Conservation (phyloP, 495 filamentous ascomycete species). For the Aspergillus taichungensis region DNA sequence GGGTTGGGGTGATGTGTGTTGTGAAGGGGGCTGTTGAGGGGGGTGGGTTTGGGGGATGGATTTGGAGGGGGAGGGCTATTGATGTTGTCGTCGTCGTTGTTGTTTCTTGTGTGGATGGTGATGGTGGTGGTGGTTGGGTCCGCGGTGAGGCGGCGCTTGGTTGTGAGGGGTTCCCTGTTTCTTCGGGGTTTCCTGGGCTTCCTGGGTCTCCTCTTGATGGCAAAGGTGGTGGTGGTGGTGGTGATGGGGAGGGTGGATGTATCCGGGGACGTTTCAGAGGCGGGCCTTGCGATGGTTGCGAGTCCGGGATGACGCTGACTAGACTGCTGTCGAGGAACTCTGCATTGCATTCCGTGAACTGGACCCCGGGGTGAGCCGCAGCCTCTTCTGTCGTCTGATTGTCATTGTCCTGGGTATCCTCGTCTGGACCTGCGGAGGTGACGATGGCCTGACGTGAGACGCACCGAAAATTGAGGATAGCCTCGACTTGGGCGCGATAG, state of each 20-base stretch:
- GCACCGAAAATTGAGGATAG: slow-evolving; percentile 51
- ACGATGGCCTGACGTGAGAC: slow-evolving; percentile 19
- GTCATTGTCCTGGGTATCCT: not conserved
- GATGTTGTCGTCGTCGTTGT: no score
- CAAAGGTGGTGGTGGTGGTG: no score
- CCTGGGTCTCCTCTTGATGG: no score
- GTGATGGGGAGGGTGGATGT: no score
- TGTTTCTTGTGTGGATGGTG: slow-evolving; percentile 2
- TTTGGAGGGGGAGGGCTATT: slow-evolving; percentile 23
- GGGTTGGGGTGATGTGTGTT: slow-evolving; percentile 46
- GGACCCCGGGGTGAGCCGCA: no score
- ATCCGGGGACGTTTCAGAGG: no score
- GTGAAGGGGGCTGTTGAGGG: slow-evolving; percentile 30
- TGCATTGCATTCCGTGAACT: not conserved
- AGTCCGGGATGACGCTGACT: slow-evolving; percentile 41
- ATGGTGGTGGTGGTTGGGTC: not conserved
- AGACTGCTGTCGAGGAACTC: slow-evolving; percentile 32
- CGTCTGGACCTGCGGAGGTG: no score
- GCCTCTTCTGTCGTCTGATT: not conserved
- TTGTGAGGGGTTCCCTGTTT: no score
- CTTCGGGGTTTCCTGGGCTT: no score
- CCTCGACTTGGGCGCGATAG: slow-evolving; percentile 53
- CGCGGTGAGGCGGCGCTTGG: no score
- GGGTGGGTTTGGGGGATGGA: slow-evolving; percentile 37
- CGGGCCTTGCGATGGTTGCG: slow-evolving; percentile 17